Evolutionary conservation across 2,329 filamentous ascomycete species (phyloP), one percentile per base, ranked within the genome.

Genomic region (Moelleriella libera): DNA sequence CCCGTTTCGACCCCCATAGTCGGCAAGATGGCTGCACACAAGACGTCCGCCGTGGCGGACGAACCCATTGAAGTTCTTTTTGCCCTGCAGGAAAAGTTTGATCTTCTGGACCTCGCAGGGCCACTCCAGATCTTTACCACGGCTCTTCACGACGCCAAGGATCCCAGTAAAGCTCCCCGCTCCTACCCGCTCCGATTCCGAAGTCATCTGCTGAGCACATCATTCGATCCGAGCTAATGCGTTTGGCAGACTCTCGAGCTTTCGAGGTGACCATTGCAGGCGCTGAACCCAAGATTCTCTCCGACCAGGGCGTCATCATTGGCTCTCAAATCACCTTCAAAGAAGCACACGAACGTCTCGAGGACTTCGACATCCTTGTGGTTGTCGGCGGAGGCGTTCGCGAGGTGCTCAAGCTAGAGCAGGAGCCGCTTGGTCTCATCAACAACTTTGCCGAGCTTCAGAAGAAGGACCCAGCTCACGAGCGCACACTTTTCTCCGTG

Each of bases 401-500:
- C 30, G 66, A 70, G 39, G 64, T 88, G 52, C 66, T 89, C 60
- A 80, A 85, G 65, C 67, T 73, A 59, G 83, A 85, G 60, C 64
- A 71, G 46, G 78, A 88, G 63, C 84, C 83, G 29, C 71, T 89
- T 52, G 68, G 72, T 52, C 71, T 90, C 61, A 86, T 92, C 71
- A 75, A 76, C 56, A 81, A 82, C 59, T 92, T 83, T 66, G 77
- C 83, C 53, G 83, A 89, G 61, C 71, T 90, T 49, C 86, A 92
- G 69, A 80, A 86, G 71, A 80, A 78, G 58, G 84, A 89, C 57
- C 83, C 86, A 10, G 73, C 72, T 58, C 83, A 83, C 58, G 87
- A 94, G 72, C 84, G 87, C 56, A 89, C 86, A 45, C 71, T 92
- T 58, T 69, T 92, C 55, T 85, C 84, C 55, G 72, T 94, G 63